Conservation (phyloP, 2,329 filamentous ascomycete genomes). For the Epichloe sibirici region DNA sequence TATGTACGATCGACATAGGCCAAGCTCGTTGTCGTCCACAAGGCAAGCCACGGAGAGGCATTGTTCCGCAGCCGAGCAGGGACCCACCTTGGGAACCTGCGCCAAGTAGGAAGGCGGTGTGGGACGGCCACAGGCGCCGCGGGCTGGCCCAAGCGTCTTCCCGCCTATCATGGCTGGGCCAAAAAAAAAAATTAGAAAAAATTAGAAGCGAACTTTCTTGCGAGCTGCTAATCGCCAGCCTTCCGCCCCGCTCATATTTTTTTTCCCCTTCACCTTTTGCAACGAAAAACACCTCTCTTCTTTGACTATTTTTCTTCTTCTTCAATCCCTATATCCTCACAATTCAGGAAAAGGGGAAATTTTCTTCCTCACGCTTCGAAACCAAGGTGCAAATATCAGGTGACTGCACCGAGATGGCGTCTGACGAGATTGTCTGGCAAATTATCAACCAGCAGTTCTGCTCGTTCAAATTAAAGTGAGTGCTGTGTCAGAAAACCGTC, state of each 20-base stretch:
- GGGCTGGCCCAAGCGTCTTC: neutral
- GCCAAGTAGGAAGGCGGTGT: slow-evolving; percentile 13
- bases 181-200: slow-evolving; percentile 15
- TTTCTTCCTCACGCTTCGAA: neutral
- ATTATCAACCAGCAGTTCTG: slow-evolving; percentile 95
- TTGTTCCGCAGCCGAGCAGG: slow-evolving; percentile 10
- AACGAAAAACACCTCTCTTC: neutral
- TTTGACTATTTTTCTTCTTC: neutral
- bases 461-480: slow-evolving; percentile 84
- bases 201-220: neutral
- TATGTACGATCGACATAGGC: neutral
- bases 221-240: slow-evolving; percentile 8
- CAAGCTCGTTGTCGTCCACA: no score
- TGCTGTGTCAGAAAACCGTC: neutral
- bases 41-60: slow-evolving; percentile 1
- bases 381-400: neutral
- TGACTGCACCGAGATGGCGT: slow-evolving; percentile 49
- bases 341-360: neutral
- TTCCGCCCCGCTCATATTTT: neutral
- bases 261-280: slow-evolving; percentile 4
- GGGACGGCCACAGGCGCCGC: neutral
- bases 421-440: slow-evolving; percentile 95
- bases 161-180: slow-evolving; percentile 9
- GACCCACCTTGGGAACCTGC: neutral
- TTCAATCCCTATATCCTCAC: neutral